phyloP scores from a whole-genome alignment of 2,329 filamentous ascomycete species.

The Hypoxylon sp. region DNA sequence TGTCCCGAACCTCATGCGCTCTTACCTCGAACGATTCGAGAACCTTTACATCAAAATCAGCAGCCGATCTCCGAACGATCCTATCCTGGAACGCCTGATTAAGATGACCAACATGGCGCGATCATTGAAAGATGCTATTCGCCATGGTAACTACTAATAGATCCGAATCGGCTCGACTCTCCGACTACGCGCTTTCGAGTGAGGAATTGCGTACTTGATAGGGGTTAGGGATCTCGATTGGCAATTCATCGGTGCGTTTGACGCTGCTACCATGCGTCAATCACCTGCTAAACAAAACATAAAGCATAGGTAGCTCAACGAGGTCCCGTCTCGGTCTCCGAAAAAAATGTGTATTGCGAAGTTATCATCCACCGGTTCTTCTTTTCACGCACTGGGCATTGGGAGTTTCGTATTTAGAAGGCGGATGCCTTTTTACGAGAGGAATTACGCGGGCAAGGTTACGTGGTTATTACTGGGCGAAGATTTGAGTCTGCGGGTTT shows the following conservation, averaged over 20 bases:
- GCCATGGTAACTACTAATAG: slow-evolving; percentile 39
- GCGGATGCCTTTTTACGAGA: neutral
- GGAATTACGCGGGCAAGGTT: no score
- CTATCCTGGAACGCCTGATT: slow-evolving; percentile 58
- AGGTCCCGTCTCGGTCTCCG: neutral
- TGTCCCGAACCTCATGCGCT: slow-evolving; percentile 64
- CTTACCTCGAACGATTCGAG: slow-evolving; percentile 62
- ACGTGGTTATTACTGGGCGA: slow-evolving; percentile 13
- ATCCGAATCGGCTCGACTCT: no score
- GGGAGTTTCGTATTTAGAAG: slow-evolving; percentile 2
- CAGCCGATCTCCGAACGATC: slow-evolving; percentile 57
- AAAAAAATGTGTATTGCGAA: neutral
- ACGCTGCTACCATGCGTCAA: neutral
- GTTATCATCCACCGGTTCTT: neutral
- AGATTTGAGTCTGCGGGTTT: no score
- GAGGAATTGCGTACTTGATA: no score
- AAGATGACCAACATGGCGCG: slow-evolving; percentile 51
- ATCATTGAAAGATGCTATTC: slow-evolving; percentile 39
- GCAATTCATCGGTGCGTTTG: slow-evolving; percentile 11
- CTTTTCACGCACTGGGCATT: neutral
- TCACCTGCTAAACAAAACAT: neutral
- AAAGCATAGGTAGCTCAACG: neutral
- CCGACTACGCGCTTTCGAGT: no score
- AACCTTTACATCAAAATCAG: slow-evolving; percentile 61
- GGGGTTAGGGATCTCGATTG: no score